Evolutionary conservation across 2,329 filamentous ascomycete species (phyloP).

Genomic region (Nemania bipapillata): DNA sequence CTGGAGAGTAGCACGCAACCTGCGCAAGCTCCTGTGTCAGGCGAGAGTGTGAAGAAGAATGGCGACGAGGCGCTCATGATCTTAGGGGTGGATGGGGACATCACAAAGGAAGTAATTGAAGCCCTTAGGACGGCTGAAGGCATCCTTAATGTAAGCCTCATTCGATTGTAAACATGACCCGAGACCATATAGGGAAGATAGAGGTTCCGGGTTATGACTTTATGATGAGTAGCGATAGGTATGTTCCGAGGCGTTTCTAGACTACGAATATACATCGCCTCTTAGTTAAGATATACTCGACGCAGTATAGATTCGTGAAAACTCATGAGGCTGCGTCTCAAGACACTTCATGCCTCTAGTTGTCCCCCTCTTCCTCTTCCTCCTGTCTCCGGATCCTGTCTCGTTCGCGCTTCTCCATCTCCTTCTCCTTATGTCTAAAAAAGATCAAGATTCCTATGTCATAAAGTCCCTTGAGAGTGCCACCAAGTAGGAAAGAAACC

Average conservation of each 20-base stretch:
- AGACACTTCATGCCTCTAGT: background rate
- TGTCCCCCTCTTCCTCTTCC: slow-evolving; percentile 9
- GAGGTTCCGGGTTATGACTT: background rate
- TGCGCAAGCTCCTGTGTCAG: slow-evolving; percentile 8
- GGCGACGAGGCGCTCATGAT: slow-evolving; percentile 83
- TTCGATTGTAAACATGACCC: slow-evolving; percentile 52
- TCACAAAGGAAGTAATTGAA: slow-evolving; percentile 66
- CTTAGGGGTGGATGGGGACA: slow-evolving; percentile 74
- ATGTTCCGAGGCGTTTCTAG: background rate
- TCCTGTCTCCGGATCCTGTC: slow-evolving; percentile 25
- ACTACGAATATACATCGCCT: background rate
- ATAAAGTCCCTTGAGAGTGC: slow-evolving; percentile 69
- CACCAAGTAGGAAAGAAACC: slow-evolving; percentile 71
- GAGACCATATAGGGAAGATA: background rate
- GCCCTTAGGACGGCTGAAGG: slow-evolving; percentile 63
- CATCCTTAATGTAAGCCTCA: slow-evolving; percentile 66
- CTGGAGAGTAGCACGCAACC: background rate
- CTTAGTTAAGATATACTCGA: background rate
- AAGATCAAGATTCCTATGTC: slow-evolving; percentile 67
- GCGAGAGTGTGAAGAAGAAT: slow-evolving; percentile 47
- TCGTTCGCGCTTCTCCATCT: slow-evolving; percentile 28
- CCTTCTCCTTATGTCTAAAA: slow-evolving; percentile 51
- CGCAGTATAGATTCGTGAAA: background rate
- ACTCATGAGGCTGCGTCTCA: background rate
- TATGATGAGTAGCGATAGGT: background rate